Base-by-base conservation (phyloP, 106 monocot genomes). In the Cymbidium sinense region DNA sequence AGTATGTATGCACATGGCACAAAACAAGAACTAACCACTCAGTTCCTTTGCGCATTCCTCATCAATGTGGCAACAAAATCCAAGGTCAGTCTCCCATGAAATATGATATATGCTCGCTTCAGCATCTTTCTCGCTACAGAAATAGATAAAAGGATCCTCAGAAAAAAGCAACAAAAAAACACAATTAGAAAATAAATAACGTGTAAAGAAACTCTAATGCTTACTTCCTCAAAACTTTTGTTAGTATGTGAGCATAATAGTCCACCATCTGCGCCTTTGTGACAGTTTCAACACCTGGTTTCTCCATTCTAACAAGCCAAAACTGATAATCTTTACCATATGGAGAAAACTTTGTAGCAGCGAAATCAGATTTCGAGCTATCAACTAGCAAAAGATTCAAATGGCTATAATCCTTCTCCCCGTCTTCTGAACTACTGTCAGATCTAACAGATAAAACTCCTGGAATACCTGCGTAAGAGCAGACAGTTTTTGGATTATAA, bases 241-340 rank as follows among this genome's bases (percentile, higher is more conserved):
- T 83, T 39, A 96, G 86, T 18, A 77, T 91, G 39, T 85, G 85
- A 58, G 85, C 83, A 83, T 91, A 96, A 77, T 91, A 85, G 75
- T 96, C 96, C 30, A 91, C 93, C 83, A 93, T 87, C 77, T 96
- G 93, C 43, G 96, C 93, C 81, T 91, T 94, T 50, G 96, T 93
- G 36, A 96, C 86, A 36, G 91, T 83, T 86, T 93, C 89, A 83
- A 91, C 86, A 36, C 88, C 89, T 76, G 96, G 96, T 55, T 89
- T 96, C 82, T 85, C 80, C 86, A 93, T 91, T 76, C 73, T 82
- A 36, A 96, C 87, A 73, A 96, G 77, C 96, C 96, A 96, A 75
- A 85, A 79, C 69, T 84, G 64, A 67, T 82, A 82, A 62, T 82
- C 79, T 18, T 70, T 73, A 11, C 64, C 77, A 17, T 76, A 80